Percentiles rank a stretch among this genome's conserved stretches.
Evolutionary conservation across 2,329 filamentous ascomycete species (phyloP).

Genomic region (Aspergillus oerlinghausenensis): DNA sequence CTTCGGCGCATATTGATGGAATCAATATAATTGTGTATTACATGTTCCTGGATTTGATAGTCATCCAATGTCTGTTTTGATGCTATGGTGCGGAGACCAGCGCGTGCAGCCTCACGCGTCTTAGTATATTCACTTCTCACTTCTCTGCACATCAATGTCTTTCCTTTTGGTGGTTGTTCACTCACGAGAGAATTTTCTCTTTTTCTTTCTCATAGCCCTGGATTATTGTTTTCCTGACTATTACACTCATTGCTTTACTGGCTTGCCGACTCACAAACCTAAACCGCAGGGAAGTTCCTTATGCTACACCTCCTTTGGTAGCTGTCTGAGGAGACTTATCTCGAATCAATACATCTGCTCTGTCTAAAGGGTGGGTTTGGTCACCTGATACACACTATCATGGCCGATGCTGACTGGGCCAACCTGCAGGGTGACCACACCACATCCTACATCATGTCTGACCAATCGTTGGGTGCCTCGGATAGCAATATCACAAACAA

Average conservation of each 20-base stretch:
- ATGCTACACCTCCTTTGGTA: neutral
- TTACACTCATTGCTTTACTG: constrained; percentile 2
- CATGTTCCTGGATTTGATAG: neutral
- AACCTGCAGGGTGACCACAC: constrained; percentile 2
- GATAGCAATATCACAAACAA: constrained; percentile 33
- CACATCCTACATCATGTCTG: constrained; percentile 29
- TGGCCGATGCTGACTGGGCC: neutral
- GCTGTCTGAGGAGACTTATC: neutral
- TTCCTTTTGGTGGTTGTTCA: neutral
- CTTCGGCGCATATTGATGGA: constrained; percentile 7
- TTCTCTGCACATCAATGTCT: neutral
- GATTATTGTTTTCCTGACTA: neutral
- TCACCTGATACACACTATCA: neutral
- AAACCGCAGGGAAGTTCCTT: neutral
- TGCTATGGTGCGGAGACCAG: neutral
- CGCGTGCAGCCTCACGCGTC: neutral
- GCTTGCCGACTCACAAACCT: neutral
- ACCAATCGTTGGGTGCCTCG: constrained; percentile 33
- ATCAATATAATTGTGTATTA: constrained; percentile 9
- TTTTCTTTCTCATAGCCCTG: neutral
- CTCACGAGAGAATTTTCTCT: neutral
- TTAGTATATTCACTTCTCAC: neutral
- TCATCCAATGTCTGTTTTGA: neutral
- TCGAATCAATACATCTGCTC: neutral
- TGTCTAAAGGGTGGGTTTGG: neutral